phyloP scores from a whole-genome alignment of 2,329 filamentous ascomycete species.

The Xylaria sp. region DNA sequence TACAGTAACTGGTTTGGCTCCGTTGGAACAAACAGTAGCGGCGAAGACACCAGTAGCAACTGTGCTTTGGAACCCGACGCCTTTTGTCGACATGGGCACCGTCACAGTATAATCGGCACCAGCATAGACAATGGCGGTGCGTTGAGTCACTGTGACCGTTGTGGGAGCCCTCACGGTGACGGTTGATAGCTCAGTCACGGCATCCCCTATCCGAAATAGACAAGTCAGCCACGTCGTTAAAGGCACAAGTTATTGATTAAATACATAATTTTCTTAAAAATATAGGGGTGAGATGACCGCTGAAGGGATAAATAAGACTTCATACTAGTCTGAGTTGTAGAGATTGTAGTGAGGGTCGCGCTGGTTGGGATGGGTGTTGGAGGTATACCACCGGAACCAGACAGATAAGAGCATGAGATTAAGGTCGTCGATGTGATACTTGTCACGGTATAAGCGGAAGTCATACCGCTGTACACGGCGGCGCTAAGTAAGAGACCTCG shows the following conservation, averaged over 20 bases:
- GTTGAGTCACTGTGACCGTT: conserved; percentile 15
- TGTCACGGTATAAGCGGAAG: neutral
- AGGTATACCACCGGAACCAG: conserved; percentile 7
- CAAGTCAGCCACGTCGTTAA: neutral
- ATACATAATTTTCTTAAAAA: neutral
- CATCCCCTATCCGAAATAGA: neutral
- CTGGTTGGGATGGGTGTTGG: conserved; percentile 14
- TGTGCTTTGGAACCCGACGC: neutral
- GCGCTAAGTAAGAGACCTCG: conserved; percentile 9
- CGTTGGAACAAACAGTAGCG: conserved; percentile 22
- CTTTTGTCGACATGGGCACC: conserved; percentile 12
- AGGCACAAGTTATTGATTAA: neutral
- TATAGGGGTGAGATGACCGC: neutral
- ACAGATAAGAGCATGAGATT: conserved; percentile 13
- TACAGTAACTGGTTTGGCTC: conserved; percentile 27
- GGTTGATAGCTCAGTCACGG: conserved; percentile 19
- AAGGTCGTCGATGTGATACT: conserved; percentile 10
- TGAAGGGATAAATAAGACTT: neutral
- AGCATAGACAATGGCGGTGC: neutral
- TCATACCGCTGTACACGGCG: conserved; percentile 6
- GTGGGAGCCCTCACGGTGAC: conserved; percentile 8
- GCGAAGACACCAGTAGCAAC: conserved; percentile 24
- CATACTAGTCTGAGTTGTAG: conserved; percentile 14
- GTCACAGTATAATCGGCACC: conserved; percentile 9
- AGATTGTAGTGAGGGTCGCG: neutral